phyloP scores from a whole-genome alignment of 257 asterid genomes.

The Eucommia ulmoides region DNA sequence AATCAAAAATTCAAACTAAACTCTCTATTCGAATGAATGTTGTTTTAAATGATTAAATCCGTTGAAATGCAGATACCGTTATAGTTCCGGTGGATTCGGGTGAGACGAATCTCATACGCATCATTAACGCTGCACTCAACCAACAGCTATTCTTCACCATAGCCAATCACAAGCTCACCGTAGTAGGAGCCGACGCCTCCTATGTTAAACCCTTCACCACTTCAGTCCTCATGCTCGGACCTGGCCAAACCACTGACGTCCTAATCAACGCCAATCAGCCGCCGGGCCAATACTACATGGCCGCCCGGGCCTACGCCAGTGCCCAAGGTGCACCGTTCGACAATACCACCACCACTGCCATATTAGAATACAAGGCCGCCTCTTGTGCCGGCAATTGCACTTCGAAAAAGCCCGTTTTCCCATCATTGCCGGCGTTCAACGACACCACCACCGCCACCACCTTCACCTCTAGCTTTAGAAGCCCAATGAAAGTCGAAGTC shows the following conservation, averaged over 20 bases:
- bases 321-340: conserved; percentile 13
- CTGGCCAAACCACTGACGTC: conserved; percentile 8
- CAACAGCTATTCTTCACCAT: conserved; percentile 10
- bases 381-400: not conserved
- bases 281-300: conserved; percentile 7
- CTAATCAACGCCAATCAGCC: conserved; percentile 6
- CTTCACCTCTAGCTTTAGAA: not conserved
- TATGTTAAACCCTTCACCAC: conserved; percentile 33
- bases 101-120: conserved; percentile 15
- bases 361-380: not conserved
- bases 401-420: not conserved
- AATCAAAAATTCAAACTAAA: not conserved
- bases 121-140: not conserved
- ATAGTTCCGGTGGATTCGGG: conserved; percentile 6
- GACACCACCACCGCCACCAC: not conserved
- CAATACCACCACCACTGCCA: conserved; percentile 24
- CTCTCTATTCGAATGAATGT: conserved; percentile 1
- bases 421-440: conserved; percentile 1
- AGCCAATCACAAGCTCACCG: conserved; percentile 14
- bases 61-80: not conserved
- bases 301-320: conserved; percentile 6
- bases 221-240: conserved; percentile 16
- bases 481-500: conserved; percentile 1
- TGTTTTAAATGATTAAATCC: conserved; percentile 17
- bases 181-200: conserved; percentile 26